phyloP scores from a whole-genome alignment of 2,329 filamentous ascomycete genomes.

The Pyrenophora seminiperda region DNA sequence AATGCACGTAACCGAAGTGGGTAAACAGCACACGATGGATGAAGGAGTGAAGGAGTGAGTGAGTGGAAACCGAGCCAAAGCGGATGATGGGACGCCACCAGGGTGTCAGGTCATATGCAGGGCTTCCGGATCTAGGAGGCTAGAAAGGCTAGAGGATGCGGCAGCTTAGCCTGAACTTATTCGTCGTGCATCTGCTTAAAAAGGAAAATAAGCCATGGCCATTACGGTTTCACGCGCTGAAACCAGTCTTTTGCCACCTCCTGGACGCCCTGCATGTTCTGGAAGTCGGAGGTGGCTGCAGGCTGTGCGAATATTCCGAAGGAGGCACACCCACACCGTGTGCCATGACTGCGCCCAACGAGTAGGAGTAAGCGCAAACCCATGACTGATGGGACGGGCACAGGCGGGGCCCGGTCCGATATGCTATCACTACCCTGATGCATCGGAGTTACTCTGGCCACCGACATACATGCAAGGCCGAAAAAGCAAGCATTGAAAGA shows the following conservation, averaged over 20 bases:
- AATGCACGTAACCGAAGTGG: neutral
- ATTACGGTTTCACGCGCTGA: conserved; percentile 7
- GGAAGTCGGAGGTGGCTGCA: conserved; percentile 1
- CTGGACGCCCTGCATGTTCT: neutral
- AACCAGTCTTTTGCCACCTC: conserved; percentile 9
- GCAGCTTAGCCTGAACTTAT: conserved; percentile 4
- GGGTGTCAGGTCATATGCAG: conserved; percentile 18
- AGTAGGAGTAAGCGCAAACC: no score
- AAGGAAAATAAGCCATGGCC: conserved; percentile 5
- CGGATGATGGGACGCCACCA: conserved; percentile 16
- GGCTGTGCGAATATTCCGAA: neutral
- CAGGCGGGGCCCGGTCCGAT: no score
- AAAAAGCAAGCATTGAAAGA: no score
- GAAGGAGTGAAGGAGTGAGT: neutral
- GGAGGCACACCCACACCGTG: no score
- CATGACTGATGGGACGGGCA: no score
- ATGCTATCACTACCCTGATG: no score
- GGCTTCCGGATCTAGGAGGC: conserved; percentile 15
- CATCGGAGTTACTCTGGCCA: no score
- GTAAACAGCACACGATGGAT: neutral
- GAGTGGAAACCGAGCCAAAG: conserved; percentile 3
- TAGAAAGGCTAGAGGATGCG: conserved; percentile 10
- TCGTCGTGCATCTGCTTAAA: conserved; percentile 4
- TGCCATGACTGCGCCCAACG: no score
- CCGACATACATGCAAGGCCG: no score